phyloP scores from a whole-genome alignment of 495 filamentous ascomycete species.

The Cudoniella acicularis region DNA sequence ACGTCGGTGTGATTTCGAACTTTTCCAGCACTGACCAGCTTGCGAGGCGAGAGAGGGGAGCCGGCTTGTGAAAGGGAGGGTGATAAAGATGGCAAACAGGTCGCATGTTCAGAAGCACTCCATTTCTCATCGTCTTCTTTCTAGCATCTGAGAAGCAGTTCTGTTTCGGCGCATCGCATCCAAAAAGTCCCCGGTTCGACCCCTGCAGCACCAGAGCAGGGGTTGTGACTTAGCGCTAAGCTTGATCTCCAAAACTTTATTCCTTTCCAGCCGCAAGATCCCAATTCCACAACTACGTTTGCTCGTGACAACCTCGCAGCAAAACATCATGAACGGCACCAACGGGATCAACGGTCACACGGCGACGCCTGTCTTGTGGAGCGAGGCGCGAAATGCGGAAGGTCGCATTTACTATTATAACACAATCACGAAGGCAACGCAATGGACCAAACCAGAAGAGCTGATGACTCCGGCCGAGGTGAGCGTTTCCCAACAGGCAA shows the following conservation, averaged over 20 bases:
- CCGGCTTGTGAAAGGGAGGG: no score
- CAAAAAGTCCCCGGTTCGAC: background rate
- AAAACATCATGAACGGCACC: slow-evolving; percentile 58
- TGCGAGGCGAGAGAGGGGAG: no score
- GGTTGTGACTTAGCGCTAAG: background rate
- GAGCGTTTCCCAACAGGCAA: no score
- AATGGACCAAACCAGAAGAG: slow-evolving; percentile 91
- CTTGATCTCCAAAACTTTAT: slow-evolving; percentile 2
- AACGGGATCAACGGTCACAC: slow-evolving; percentile 53
- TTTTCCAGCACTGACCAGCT: no score
- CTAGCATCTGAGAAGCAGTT: background rate
- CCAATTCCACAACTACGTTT: background rate
- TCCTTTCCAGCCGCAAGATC: background rate
- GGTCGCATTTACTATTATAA: slow-evolving; percentile 96
- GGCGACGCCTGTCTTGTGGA: slow-evolving; percentile 61
- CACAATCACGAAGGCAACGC: slow-evolving; percentile 75
- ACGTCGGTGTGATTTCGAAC: no score
- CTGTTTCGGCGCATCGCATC: background rate
- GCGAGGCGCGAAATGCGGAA: slow-evolving; percentile 77
- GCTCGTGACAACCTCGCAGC: background rate
- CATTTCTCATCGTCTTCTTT: no score
- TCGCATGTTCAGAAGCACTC: no score
- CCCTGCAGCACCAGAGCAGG: no score
- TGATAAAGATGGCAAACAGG: no score
- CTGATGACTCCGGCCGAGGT: slow-evolving; percentile 88